These are phyloP conservation scores for Blastomyces silverae DNA, from an alignment of 2,329 filamentous ascomycete species.

Conservation along the genomic window DNA sequence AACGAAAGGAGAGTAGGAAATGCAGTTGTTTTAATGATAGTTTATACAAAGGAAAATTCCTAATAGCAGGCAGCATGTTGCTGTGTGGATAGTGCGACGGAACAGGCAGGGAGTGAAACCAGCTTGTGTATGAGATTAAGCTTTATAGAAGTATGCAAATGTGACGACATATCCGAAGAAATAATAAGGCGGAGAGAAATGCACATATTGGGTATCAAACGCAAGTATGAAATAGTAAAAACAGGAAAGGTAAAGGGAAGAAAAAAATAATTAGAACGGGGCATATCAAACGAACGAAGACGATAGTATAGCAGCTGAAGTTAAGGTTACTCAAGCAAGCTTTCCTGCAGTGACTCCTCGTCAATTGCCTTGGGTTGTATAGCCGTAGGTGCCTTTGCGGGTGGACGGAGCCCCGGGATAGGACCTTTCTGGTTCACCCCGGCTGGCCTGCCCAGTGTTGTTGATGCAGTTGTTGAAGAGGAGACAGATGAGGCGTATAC, in stretches of 20 bases:
- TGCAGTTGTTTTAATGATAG: neutral
- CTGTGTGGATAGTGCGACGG: neutral
- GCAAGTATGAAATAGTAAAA: neutral
- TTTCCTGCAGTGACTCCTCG: slow-evolving; percentile 55
- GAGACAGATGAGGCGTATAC: slow-evolving; percentile 18
- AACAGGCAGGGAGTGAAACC: neutral
- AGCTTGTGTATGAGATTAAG: neutral
- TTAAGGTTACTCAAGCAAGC: slow-evolving; percentile 43
- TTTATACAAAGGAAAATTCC: neutral
- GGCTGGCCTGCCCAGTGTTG: slow-evolving; percentile 45
- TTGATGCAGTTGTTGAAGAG: slow-evolving; percentile 39
- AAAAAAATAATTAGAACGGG: neutral
- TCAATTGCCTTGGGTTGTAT: slow-evolving; percentile 56
- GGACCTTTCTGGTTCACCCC: slow-evolving; percentile 74
- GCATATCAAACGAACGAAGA: neutral
- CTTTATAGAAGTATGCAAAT: slow-evolving; percentile 3
- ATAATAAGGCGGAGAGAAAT: neutral
- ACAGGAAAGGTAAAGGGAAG: neutral
- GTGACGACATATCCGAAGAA: neutral
- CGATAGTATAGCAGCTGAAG: neutral
- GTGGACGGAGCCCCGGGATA: slow-evolving; percentile 62
- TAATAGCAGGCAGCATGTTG: neutral
- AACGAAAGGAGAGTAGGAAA: neutral
- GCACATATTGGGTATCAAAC: slow-evolving; percentile 10
- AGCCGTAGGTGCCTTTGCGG: slow-evolving; percentile 49